phyloP scores from a whole-genome alignment of 352 stramenopile species.

The Thalassiosira hispida region DNA sequence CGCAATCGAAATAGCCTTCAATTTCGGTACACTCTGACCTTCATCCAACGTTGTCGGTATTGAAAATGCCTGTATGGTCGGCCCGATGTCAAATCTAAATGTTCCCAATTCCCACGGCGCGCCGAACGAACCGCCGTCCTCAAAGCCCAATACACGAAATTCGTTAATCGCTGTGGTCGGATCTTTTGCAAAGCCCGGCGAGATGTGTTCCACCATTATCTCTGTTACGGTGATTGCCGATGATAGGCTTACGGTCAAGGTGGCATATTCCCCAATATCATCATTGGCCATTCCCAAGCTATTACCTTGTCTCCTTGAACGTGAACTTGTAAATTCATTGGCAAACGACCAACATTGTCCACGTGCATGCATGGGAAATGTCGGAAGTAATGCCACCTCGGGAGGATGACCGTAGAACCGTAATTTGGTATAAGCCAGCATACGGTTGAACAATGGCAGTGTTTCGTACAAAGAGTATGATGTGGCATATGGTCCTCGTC shows the following conservation, averaged over 20 bases:
- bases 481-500: slow-evolving; percentile 58
- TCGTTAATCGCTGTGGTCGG: slow-evolving; percentile 58
- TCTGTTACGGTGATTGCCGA: slow-evolving; percentile 57
- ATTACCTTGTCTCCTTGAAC: background rate
- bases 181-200: slow-evolving; percentile 44
- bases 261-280: slow-evolving; percentile 65
- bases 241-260: slow-evolving; percentile 65
- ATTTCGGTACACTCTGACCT: slow-evolving; percentile 54
- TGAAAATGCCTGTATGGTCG: slow-evolving; percentile 37
- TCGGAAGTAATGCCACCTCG: slow-evolving; percentile 69
- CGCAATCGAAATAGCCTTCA: slow-evolving; percentile 72
- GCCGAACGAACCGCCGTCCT: slow-evolving; percentile 55
- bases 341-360: slow-evolving; percentile 83
- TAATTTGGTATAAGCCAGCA: slow-evolving; percentile 59
- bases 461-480: slow-evolving; percentile 69
- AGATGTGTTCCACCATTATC: slow-evolving; percentile 71
- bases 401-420: slow-evolving; percentile 81
- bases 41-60: slow-evolving; percentile 39
- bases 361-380: slow-evolving; percentile 53
- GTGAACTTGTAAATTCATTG: slow-evolving; percentile 40
- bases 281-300: slow-evolving; percentile 16
- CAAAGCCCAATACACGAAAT: slow-evolving; percentile 79
- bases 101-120: slow-evolving; percentile 63
- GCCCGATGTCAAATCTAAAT: slow-evolving; percentile 26
- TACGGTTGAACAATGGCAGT: slow-evolving; percentile 75